Conservation (phyloP, 1,284 basidiomycete genomes). For the Moesziomyces sp. region DNA sequence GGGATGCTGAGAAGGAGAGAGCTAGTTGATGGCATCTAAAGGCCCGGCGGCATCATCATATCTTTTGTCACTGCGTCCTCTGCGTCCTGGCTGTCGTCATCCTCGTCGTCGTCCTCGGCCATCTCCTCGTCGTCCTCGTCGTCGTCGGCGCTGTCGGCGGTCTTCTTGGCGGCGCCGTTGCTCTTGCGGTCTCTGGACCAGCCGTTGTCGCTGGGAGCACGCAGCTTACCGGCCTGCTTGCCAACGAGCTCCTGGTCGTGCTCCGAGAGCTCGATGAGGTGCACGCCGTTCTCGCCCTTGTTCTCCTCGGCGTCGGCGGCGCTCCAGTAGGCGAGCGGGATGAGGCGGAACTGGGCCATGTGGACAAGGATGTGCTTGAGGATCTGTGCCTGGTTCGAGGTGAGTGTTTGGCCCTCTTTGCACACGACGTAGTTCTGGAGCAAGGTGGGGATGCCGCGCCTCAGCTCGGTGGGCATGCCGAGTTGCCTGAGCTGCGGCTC, state of each 20-base stretch:
- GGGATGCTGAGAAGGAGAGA: neutral
- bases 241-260: slow-evolving; percentile 52
- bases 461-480: slow-evolving; percentile 85
- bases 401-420: slow-evolving; percentile 81
- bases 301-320: slow-evolving; percentile 49
- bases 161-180: slow-evolving; percentile 26
- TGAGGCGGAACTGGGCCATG: slow-evolving; percentile 62
- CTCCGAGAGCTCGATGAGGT: slow-evolving; percentile 44
- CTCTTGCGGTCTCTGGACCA: slow-evolving; percentile 41
- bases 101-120: slow-evolving; percentile 43
- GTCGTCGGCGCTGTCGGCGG: slow-evolving; percentile 8
- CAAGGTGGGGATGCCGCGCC: slow-evolving; percentile 87
- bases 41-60: slow-evolving; percentile 60
- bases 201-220: slow-evolving; percentile 44
- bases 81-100: slow-evolving; percentile 31
- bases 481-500: slow-evolving; percentile 94
- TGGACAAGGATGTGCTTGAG: slow-evolving; percentile 65
- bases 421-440: slow-evolving; percentile 81
- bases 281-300: slow-evolving; percentile 48
- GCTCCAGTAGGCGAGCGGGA: slow-evolving; percentile 66
- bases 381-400: slow-evolving; percentile 73
- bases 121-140: slow-evolving; percentile 36
- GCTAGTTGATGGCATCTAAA: slow-evolving; percentile 10
- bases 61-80: slow-evolving; percentile 50
- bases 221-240: slow-evolving; percentile 35